Evolutionary conservation across 805 yeast genomes (phyloP).

Genomic region (Ogataea wickerhamii): DNA sequence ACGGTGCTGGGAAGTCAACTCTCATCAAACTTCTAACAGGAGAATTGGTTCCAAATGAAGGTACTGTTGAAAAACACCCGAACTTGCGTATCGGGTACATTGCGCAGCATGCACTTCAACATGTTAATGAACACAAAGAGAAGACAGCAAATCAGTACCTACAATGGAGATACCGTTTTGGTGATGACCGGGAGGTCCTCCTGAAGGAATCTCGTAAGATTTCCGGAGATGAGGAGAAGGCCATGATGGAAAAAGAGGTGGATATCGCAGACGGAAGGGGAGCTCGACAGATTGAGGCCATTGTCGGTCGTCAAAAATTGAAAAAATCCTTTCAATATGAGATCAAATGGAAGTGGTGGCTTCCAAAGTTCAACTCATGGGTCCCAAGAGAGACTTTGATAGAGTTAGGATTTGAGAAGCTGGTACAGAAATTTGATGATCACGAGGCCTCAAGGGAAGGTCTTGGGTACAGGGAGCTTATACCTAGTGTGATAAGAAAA

Average conservation of each 20-base stretch:
- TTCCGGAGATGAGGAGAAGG: constrained; percentile 67
- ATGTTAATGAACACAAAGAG: constrained; percentile 95
- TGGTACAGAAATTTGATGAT: constrained; percentile 93
- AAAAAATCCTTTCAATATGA: constrained; percentile 97
- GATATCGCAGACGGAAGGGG: constrained; percentile 83
- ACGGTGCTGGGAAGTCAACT: constrained; percentile 99
- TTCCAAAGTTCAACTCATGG: constrained; percentile 93
- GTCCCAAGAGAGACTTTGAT: constrained; percentile 78
- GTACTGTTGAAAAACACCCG: constrained; percentile 96
- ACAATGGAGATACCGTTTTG: constrained; percentile 97
- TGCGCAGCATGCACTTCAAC: constrained; percentile 98
- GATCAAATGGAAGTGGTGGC: constrained; percentile 87
- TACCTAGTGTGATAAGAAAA: constrained; percentile 88
- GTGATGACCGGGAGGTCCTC: constrained; percentile 96
- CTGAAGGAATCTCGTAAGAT: constrained; percentile 90
- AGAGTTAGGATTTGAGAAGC: constrained; percentile 82
- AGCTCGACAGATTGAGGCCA: constrained; percentile 83
- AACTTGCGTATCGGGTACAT: constrained; percentile 96
- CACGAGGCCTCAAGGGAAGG: constrained; percentile 99
- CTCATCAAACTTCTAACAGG: constrained; percentile 90
- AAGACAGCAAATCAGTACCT: constrained; percentile 96
- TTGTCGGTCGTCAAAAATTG: constrained; percentile 95
- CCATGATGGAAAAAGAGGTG: constrained; percentile 70
- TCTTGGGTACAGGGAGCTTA: constrained; percentile 92
- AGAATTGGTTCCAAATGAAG: constrained; percentile 80